Base-by-base conservation (phyloP, 2,329 filamentous ascomycete species). In the Pseudohalonectria lignicola region DNA sequence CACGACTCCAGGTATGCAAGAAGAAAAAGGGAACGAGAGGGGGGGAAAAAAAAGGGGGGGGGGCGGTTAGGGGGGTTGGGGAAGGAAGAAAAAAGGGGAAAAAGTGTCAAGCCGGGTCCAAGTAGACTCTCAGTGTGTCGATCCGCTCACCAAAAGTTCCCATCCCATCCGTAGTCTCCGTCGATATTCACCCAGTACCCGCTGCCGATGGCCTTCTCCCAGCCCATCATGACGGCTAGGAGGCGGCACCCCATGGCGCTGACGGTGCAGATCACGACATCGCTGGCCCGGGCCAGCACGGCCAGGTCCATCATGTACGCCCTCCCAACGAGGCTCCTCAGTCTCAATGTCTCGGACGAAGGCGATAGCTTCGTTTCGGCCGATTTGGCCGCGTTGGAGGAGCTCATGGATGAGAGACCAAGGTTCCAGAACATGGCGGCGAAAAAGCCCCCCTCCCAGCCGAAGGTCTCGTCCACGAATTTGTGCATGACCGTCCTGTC, bases 401-500 rank as follows among this genome's bases (percentile, higher is more conserved):
- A 63, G 50, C 56, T 66, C 40, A 45, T 39, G 5, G 59, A 57
- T 33, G 60, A 53, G n/a, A 61, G 54, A 4, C 83, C 86, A 1
- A 93, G 65, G 36, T 78, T 81, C 76, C 82, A 88, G 59, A 93
- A 93, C 60, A 92, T 79, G 49, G 76, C 73, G 12, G 74, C 71
- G 59, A 82, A 93, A 64, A 93, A 94, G 1, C 86, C 86, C 15
- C 86, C 86, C 55, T 93, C 86, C 86, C 86, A 93, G 21, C 86
- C 86, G 30, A 85, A 78, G 2, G 79, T 74, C 52, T 87, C 80
- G 42, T 87, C 83, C 26, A 83, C 70, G 53, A 83, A 85, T 48
- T 73, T 75, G 46, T 71, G 69, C 53, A 82, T 74, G 6, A 70
- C 62, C 10, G 62, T 60, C 18, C 60, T 59, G 43, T 74, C 60